Conservation (phyloP, 2,329 filamentous ascomycete genomes). For the Arachnomyces sp. region DNA sequence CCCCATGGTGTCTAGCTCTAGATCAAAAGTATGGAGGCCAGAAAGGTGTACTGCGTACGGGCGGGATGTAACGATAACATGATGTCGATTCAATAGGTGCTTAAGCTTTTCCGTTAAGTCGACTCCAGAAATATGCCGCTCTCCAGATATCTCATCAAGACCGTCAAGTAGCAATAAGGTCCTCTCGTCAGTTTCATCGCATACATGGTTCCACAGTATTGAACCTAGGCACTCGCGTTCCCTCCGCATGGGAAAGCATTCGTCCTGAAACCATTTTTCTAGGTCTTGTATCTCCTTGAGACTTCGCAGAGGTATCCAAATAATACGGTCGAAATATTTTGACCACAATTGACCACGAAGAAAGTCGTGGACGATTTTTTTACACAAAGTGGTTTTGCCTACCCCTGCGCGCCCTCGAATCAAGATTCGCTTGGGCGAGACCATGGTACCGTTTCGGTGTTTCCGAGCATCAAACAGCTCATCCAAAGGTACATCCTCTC, state of each 20-base stretch:
- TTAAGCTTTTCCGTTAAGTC: too few species aligned
- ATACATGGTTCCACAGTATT: too few species aligned
- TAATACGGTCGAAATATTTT: constrained; percentile 27
- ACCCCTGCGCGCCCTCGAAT: constrained; percentile 32
- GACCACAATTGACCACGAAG: constrained; percentile 18
- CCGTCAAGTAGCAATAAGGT: too few species aligned
- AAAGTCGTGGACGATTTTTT: constrained; percentile 35
- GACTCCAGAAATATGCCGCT: too few species aligned
- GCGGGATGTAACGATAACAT: constrained; percentile 36
- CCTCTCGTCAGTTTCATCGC: too few species aligned
- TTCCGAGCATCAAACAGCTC: constrained; percentile 21
- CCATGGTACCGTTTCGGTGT: constrained; percentile 7
- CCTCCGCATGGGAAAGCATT: too few species aligned
- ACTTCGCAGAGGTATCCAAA: constrained; percentile 34
- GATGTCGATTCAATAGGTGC: too few species aligned
- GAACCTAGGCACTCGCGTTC: too few species aligned
- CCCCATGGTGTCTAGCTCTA: constrained; percentile 35
- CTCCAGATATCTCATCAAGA: too few species aligned
- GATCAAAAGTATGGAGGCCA: constrained; percentile 15
- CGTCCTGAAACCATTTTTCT: too few species aligned
- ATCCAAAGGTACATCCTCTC: too few species aligned
- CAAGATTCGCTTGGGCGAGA: constrained; percentile 25
- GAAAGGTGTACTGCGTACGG: constrained; percentile 19
- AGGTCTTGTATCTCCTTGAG: too few species aligned
- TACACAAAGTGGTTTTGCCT: constrained; percentile 36